These are phyloP conservation scores for Vickermania ingenoplastis DNA, from an alignment of 208 protist species.

Conservation along the genomic window DNA sequence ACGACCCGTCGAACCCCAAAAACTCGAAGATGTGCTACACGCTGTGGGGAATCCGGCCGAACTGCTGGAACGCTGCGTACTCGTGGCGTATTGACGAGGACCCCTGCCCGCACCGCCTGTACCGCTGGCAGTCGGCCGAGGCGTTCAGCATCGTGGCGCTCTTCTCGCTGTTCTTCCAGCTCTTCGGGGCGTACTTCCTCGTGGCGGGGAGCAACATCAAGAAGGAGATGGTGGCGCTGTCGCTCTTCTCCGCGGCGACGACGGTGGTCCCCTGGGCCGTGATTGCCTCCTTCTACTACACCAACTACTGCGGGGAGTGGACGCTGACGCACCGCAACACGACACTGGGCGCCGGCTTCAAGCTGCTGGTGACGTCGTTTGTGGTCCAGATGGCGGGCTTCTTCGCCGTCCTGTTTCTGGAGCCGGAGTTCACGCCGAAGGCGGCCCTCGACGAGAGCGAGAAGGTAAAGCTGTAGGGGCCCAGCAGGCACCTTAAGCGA, in stretches of 20 bases:
- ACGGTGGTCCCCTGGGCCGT: constrained; percentile 40
- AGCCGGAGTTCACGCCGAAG: constrained; percentile 12
- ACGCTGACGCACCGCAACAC: constrained; percentile 17
- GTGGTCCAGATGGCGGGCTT: constrained; percentile 28
- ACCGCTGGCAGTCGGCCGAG: constrained; percentile 36
- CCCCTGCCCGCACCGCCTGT: constrained; percentile 23
- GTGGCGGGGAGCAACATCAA: constrained; percentile 29
- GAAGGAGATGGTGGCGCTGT: constrained; percentile 14
- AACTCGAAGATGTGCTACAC: constrained; percentile 25
- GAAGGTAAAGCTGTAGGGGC: background rate
- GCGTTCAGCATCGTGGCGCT: constrained; percentile 44
- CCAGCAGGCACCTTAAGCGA: background rate
- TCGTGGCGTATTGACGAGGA: constrained; percentile 28
- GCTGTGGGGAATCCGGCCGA: constrained; percentile 36
- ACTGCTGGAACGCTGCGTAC: constrained; percentile 36
- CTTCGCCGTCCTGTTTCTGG: constrained; percentile 29
- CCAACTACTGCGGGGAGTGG: constrained; percentile 34
- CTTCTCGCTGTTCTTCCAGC: constrained; percentile 26
- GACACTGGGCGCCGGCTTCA: constrained; percentile 38
- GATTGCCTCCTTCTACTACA: constrained; percentile 43
- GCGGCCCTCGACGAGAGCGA: background rate
- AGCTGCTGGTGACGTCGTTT: constrained; percentile 33
- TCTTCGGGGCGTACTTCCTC: constrained; percentile 16
- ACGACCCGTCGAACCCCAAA: background rate
- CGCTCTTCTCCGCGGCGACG: constrained; percentile 28